Evolutionary conservation across 768 basidiomycete species (phyloP).

Genomic region (Amyloporia xantha): DNA sequence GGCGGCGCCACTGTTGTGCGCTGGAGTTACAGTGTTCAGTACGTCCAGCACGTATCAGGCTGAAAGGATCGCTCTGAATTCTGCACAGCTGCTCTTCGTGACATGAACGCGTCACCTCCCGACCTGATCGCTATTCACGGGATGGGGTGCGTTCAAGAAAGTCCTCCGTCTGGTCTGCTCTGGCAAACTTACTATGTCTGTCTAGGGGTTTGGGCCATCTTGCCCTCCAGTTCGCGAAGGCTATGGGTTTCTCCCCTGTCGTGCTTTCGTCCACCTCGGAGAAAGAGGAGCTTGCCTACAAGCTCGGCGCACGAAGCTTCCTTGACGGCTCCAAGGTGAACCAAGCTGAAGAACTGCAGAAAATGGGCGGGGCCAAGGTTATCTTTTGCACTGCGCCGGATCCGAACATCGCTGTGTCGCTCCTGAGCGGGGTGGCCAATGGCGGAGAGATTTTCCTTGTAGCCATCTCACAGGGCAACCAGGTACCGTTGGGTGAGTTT

Average conservation of each 20-base stretch:
- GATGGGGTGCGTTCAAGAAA: conserved; percentile 18
- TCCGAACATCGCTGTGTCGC: conserved; percentile 7
- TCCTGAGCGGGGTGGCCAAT: conserved; percentile 14
- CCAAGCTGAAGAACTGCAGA: conserved; percentile 23
- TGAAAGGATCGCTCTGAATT: neutral
- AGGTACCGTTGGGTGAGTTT: conserved; percentile 14
- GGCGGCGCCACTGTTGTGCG: conserved; percentile 27
- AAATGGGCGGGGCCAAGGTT: conserved; percentile 31
- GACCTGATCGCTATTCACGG: conserved; percentile 35
- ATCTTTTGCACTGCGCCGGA: conserved; percentile 28
- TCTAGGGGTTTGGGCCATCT: conserved; percentile 28
- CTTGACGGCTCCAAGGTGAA: conserved; percentile 26
- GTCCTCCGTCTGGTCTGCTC: neutral
- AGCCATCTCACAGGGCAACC: conserved; percentile 10
- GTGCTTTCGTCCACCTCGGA: conserved; percentile 26
- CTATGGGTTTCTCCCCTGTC: conserved; percentile 31
- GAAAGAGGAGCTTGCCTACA: conserved; percentile 27
- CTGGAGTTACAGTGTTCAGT: conserved; percentile 33
- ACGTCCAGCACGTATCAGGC: conserved; percentile 46
- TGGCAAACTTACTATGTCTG: neutral
- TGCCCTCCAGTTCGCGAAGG: conserved; percentile 26
- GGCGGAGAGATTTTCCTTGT: conserved; percentile 18
- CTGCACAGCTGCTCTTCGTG: conserved; percentile 21
- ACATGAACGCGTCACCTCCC: conserved; percentile 25
- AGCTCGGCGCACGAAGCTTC: conserved; percentile 33